Conservation (phyloP, 192 early-diverging fungal genomes). For the Backusella westeae region DNA sequence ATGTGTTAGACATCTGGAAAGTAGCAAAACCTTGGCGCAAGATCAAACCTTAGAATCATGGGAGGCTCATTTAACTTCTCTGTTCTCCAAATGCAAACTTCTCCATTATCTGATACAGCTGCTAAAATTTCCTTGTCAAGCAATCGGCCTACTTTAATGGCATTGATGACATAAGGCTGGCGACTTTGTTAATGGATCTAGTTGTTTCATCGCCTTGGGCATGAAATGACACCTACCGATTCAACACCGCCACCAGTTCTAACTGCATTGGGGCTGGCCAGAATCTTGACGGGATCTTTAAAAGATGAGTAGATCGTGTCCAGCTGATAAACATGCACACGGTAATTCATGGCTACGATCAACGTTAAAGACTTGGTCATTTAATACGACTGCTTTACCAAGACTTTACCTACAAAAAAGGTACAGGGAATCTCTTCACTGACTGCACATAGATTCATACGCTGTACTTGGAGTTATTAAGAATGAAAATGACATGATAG, state of each 20-base stretch:
- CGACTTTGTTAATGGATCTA: neutral
- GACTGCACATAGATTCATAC: slow-evolving; percentile 43
- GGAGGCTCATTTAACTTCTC: slow-evolving; percentile 38
- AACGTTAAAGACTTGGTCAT: neutral
- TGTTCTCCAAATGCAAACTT: slow-evolving; percentile 53
- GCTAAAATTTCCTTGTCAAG: slow-evolving; percentile 54
- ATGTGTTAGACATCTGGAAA: neutral
- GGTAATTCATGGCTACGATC: slow-evolving; percentile 27
- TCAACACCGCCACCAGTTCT: neutral
- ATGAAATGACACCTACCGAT: neutral
- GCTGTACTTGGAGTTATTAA: slow-evolving; percentile 14
- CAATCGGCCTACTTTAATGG: slow-evolving; percentile 51
- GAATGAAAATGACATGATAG: neutral
- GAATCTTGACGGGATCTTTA: slow-evolving; percentile 5
- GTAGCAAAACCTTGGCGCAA: neutral
- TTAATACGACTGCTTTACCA: neutral
- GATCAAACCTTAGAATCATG: slow-evolving; percentile 39
- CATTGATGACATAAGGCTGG: slow-evolving; percentile 49
- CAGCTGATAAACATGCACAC: slow-evolving; percentile 32
- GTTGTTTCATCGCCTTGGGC: neutral
- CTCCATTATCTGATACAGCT: slow-evolving; percentile 49
- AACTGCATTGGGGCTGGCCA: slow-evolving; percentile 24
- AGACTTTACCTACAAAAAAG: slow-evolving; percentile 37
- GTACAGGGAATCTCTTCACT: slow-evolving; percentile 38
- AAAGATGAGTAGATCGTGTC: slow-evolving; percentile 27